A percentile compares a stretch with the other conserved stretches of the same genome.
Conservation (phyloP, 2,329 filamentous ascomycete genomes). For the Chaetomiaceae sp. region DNA sequence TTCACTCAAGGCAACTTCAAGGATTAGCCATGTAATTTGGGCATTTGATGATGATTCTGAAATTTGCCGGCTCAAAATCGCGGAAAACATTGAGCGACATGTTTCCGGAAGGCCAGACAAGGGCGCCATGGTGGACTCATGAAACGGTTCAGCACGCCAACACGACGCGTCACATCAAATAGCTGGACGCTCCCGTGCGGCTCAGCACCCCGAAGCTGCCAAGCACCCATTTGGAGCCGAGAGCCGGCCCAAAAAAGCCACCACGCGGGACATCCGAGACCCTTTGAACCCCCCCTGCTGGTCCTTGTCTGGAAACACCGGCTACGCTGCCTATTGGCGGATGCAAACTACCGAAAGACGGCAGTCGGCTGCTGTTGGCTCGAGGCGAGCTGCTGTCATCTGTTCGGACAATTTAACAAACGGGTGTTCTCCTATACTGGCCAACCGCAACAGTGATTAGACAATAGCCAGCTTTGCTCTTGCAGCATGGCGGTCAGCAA, state of each 20-base stretch:
- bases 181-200: background rate
- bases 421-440: background rate
- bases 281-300: background rate
- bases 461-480: background rate
- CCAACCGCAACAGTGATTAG: background rate
- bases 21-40: too few relatives aligned
- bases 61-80: background rate
- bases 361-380: too few relatives aligned
- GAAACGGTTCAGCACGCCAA: background rate
- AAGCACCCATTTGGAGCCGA: background rate
- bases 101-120: background rate
- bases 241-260: background rate
- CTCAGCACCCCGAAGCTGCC: background rate
- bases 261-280: background rate
- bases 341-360: background rate
- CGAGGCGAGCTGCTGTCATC: too few relatives aligned
- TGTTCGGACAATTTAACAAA: background rate
- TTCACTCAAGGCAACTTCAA: too few relatives aligned
- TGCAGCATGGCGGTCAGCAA: background rate
- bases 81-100: background rate
- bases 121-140: background rate
- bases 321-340: slow-evolving; percentile 3
- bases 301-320: background rate
- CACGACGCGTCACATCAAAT: background rate
- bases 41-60: too few relatives aligned